These are phyloP conservation scores for Hygrocybe punicea DNA, from an alignment of 768 basidiomycete species.

Conservation along the genomic window DNA sequence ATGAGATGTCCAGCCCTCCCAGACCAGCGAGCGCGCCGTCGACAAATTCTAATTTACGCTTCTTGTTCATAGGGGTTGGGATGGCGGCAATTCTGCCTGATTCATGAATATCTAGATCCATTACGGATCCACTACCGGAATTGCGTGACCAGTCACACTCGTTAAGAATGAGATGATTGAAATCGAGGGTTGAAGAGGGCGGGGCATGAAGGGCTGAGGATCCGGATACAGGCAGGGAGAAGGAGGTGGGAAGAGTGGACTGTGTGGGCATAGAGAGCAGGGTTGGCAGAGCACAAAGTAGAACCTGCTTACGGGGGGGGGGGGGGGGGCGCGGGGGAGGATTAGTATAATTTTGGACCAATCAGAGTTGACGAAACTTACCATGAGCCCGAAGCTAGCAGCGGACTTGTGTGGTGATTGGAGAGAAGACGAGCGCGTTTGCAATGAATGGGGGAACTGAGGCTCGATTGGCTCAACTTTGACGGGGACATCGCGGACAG, in stretches of 20 bases:
- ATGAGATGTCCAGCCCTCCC: conserved; percentile 65
- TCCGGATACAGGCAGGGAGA: conserved; percentile 46
- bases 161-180: conserved; percentile 45
- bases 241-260: conserved; percentile 49
- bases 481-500: conserved; percentile 35
- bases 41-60: conserved; percentile 55
- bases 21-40: conserved; percentile 50
- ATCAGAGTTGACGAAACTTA: conserved; percentile 31
- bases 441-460: conserved; percentile 44
- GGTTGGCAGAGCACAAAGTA: conserved; percentile 73
- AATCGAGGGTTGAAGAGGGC: conserved; percentile 46
- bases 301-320: conserved; percentile 48
- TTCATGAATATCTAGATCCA: conserved; percentile 49
- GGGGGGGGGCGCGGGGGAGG: not conserved
- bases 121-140: conserved; percentile 32
- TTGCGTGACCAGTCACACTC: conserved; percentile 56
- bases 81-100: conserved; percentile 34
- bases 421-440: conserved; percentile 37
- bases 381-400: conserved; percentile 70
- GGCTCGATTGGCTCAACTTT: conserved; percentile 62
- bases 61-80: conserved; percentile 29
- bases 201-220: conserved; percentile 38
- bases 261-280: conserved; percentile 67
- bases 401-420: conserved; percentile 55
- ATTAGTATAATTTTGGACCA: conserved; percentile 14